Percentiles rank a stretch among this genome's conserved stretches.
These are phyloP conservation scores for Erigeron canadensis DNA, from an alignment of 129 eudicot species.

Conservation along the genomic window DNA sequence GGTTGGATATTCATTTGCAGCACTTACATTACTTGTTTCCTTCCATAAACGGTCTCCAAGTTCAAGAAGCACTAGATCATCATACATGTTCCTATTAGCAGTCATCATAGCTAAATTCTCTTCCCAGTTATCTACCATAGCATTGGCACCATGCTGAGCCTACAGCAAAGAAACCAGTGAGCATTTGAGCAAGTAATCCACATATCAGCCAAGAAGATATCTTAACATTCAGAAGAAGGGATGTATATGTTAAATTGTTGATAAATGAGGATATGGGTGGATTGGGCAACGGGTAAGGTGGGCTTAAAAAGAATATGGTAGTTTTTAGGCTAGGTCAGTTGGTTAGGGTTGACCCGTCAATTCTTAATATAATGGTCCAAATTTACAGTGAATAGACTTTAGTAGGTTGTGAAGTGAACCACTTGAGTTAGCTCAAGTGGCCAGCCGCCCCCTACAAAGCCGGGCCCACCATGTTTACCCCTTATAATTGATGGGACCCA, in stretches of 20 bases:
- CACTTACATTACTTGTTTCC: constrained; percentile 83
- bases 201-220: background rate
- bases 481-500: too few relatives aligned
- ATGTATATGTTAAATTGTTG: background rate
- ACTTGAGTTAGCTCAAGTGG: too few relatives aligned
- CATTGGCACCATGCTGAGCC: constrained; percentile 56
- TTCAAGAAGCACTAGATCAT: constrained; percentile 89
- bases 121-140: constrained; percentile 92
- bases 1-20: constrained; percentile 11
- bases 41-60: constrained; percentile 95
- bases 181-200: background rate
- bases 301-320: background rate
- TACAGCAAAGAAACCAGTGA: constrained; percentile 16
- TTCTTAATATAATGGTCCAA: too few relatives aligned
- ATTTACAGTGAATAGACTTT: too few relatives aligned
- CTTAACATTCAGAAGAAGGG: background rate
- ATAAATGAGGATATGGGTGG: background rate
- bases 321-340: background rate
- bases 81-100: constrained; percentile 91
- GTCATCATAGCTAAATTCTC: constrained; percentile 94
- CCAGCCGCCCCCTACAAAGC: too few relatives aligned
- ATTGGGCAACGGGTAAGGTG: constrained; percentile 4
- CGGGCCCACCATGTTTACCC: too few relatives aligned
- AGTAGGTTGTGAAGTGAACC: too few relatives aligned
- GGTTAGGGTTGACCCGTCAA: background rate